Percentiles rank a stretch among this genome's conserved stretches.
Conservation (phyloP, 768 basidiomycete genomes). For the Macrolepiota dolichaula region DNA sequence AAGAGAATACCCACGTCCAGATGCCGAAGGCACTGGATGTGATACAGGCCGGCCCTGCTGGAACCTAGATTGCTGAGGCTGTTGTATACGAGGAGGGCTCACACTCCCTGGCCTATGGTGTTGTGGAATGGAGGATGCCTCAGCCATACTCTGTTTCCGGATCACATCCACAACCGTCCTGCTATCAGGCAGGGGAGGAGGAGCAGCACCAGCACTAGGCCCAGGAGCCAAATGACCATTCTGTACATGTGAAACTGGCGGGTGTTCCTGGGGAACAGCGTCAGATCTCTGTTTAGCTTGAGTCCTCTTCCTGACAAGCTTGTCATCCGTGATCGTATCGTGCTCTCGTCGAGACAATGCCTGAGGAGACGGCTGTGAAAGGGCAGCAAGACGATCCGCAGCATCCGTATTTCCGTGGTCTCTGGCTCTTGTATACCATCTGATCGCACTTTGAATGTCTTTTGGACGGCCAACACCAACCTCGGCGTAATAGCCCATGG, state of each 20-base stretch:
- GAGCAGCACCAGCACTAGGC: too few species aligned
- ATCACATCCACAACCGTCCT: conserved; percentile 51
- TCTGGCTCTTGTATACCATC: conserved; percentile 81
- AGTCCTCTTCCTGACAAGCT: conserved; percentile 81
- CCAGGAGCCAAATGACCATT: conserved; percentile 3
- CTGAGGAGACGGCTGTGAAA: conserved; percentile 58
- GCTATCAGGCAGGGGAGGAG: conserved; percentile 29
- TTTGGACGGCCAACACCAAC: conserved; percentile 81
- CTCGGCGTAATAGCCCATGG: conserved; percentile 93
- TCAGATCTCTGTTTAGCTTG: conserved; percentile 52
- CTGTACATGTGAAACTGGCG: background rate
- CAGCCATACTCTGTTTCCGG: conserved; percentile 32
- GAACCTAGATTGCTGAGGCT: conserved; percentile 16
- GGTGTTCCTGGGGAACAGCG: conserved; percentile 14
- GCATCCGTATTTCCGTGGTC: conserved; percentile 84
- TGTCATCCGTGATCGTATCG: conserved; percentile 71
- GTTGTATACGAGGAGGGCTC: conserved; percentile 3
- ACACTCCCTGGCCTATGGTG: background rate
- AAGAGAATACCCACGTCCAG: conserved; percentile 10
- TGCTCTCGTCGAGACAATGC: conserved; percentile 78
- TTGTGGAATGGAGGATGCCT: background rate
- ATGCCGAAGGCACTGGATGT: background rate
- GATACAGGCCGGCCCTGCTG: conserved; percentile 26
- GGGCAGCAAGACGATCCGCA: conserved; percentile 61
- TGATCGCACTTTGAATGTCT: conserved; percentile 59